A percentile compares a stretch with the other conserved stretches of the same genome.
Evolutionary conservation across 306 rosid species (phyloP).

Genomic region (Luffa aegyptiaca): DNA sequence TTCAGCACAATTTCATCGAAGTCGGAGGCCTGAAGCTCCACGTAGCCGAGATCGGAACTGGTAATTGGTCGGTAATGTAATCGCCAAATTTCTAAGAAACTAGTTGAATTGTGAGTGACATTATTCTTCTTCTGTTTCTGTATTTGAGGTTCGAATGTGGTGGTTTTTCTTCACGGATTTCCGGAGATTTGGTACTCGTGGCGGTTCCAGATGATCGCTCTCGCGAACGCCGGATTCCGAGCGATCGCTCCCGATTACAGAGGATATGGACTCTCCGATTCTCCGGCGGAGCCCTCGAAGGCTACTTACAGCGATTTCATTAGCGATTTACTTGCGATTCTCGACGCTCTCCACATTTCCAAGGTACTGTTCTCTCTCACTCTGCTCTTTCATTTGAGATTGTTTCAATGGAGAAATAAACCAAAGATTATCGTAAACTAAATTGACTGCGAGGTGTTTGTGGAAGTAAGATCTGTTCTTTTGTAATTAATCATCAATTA

Average conservation of each 20-base stretch:
- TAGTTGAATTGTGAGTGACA: too few species aligned
- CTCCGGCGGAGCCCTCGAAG: constrained; percentile 31
- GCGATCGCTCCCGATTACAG: constrained; percentile 59
- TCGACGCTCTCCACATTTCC: constrained; percentile 33
- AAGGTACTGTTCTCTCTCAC: constrained; percentile 26
- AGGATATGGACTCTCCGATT: constrained; percentile 67
- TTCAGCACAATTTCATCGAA: constrained; percentile 48
- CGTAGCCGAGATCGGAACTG: constrained; percentile 53
- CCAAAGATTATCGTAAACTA: too few species aligned
- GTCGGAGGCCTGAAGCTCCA: constrained; percentile 49
- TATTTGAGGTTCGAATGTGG: too few species aligned
- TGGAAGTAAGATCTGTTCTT: too few species aligned
- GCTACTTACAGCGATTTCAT: constrained; percentile 20
- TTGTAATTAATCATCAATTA: too few species aligned
- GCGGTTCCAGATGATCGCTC: too few species aligned
- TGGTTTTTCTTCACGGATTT: too few species aligned
- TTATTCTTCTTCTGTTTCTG: too few species aligned
- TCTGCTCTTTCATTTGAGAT: not conserved
- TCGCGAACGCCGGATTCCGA: constrained; percentile 24
- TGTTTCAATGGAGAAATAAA: too few species aligned
- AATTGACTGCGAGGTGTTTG: too few species aligned
- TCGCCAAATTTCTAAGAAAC: not conserved
- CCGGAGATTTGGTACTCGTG: too few species aligned
- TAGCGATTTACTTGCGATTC: constrained; percentile 43
- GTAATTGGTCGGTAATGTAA: constrained; percentile 15